Base-by-base conservation (phyloP, 345 rosid species). In the Citrus cavaleriei region DNA sequence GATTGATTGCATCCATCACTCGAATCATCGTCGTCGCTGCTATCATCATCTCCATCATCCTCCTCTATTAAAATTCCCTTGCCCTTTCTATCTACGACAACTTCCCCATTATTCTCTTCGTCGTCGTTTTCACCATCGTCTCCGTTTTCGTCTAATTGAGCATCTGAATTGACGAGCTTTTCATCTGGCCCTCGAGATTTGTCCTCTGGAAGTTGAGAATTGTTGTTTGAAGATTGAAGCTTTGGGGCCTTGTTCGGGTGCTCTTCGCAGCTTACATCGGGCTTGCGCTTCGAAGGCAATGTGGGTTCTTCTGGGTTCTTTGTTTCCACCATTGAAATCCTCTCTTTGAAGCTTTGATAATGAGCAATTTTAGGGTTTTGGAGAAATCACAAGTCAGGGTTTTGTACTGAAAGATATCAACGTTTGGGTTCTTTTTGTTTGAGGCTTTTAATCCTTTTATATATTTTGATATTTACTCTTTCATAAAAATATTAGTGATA, bases 261-360 rank as follows among this genome's bases (percentile, higher is more conserved):
- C 24, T 49, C 58, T n/a, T 83, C 81, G 76, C 81, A 79, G 70
- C 19, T 57, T 74, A 80, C 80, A 73, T 92, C 90, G 42, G 87
- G 70, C 77, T 90, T 91, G 13, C 97, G 89, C 83, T 92, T 92
- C 58, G 85, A 62, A 2, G 90, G 83, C 80, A 91, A 88, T 87
- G 93, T 75, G 37, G 89, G 77, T 59, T 91, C 90, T 46, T 75
- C 80, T 25, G 79, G 87, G 30, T 65, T 86, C 49, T 84, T 78
- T 35, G 86, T 87, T 74, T 93, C 92, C 24, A 84, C 88, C 95
- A 91, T 93, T 46, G 88, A 70, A 70, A 68, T 66, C 68, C 4
- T n/a, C 59, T 71, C 19, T 63, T 59, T 54, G 28, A 61, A 28
- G 14, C 10, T 40, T 13, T 34, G 72, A 42, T 27, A 21, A 59